These are phyloP conservation scores for Penicillium antarcticum DNA, from an alignment of 495 filamentous ascomycete species.

Conservation along the genomic window DNA sequence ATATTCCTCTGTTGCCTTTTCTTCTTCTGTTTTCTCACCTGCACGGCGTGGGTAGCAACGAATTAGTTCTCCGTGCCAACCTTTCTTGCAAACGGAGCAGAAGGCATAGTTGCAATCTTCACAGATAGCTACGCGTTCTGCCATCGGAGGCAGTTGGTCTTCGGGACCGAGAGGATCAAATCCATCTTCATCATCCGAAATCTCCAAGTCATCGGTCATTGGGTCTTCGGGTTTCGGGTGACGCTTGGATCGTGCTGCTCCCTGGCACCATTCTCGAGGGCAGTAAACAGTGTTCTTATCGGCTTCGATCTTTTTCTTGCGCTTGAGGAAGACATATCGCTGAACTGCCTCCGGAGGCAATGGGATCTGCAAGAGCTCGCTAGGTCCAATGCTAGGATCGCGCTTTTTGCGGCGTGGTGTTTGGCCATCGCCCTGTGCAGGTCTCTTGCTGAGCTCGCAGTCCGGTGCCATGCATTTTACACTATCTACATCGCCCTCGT, in stretches of 20 bases:
- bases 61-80: slow-evolving; percentile 86
- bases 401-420: slow-evolving; percentile 42
- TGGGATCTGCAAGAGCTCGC: slow-evolving; percentile 84
- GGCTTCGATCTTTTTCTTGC: slow-evolving; percentile 85
- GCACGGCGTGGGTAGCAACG: slow-evolving; percentile 59
- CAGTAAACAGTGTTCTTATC: slow-evolving; percentile 94
- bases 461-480: slow-evolving; percentile 75
- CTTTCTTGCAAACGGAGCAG: slow-evolving; percentile 67
- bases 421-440: slow-evolving; percentile 10
- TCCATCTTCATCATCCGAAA: slow-evolving; percentile 41
- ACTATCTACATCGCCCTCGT: slow-evolving; percentile 72
- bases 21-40: slow-evolving; percentile 69
- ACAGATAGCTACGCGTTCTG: slow-evolving; percentile 75
- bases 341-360: slow-evolving; percentile 69
- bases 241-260: slow-evolving; percentile 76
- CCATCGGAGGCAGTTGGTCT: slow-evolving; percentile 39
- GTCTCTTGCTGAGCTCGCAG: slow-evolving; percentile 62
- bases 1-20: slow-evolving; percentile 80
- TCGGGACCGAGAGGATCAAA: slow-evolving; percentile 37
- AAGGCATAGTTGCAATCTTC: slow-evolving; percentile 91
- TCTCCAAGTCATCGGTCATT: slow-evolving; percentile 48
- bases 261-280: slow-evolving; percentile 90
- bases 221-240: slow-evolving; percentile 63
- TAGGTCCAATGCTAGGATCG: slow-evolving; percentile 70
- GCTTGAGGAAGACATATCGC: slow-evolving; percentile 83